These are phyloP conservation scores for Avena eriantha DNA, from an alignment of 176 grass and related monocot species.

Conservation along the genomic window DNA sequence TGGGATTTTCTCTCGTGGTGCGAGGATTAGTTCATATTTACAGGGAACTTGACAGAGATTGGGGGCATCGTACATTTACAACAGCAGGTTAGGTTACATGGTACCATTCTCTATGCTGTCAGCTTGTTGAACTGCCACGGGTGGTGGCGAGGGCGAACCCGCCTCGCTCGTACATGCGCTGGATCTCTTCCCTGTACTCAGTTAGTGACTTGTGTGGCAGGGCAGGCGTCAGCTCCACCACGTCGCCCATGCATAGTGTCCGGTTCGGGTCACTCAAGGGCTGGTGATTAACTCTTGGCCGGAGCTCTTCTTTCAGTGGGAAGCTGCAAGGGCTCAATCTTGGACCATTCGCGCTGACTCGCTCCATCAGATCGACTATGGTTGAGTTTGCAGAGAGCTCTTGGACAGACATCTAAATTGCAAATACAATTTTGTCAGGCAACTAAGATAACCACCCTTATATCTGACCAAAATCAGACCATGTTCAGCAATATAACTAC, in stretches of 20 bases:
- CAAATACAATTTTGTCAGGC: conserved; percentile 28
- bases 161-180: conserved; percentile 88
- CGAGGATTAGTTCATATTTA: conserved; percentile 67
- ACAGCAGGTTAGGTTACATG: conserved; percentile 31
- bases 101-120: conserved; percentile 16
- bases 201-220: conserved; percentile 77
- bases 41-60: conserved; percentile 48
- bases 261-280: conserved; percentile 52
- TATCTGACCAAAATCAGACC: neutral
- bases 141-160: conserved; percentile 60
- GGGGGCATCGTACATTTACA: conserved; percentile 68
- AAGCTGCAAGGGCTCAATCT: conserved; percentile 72
- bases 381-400: conserved; percentile 79
- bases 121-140: conserved; percentile 47
- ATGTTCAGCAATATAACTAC: conserved; percentile 22
- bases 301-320: conserved; percentile 81
- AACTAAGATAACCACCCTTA: neutral
- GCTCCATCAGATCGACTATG: conserved; percentile 69
- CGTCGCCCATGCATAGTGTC: conserved; percentile 87
- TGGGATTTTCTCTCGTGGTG: conserved; percentile 22
- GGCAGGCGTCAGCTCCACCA: conserved; percentile 80
- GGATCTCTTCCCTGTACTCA: conserved; percentile 88
- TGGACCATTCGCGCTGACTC: conserved; percentile 57
- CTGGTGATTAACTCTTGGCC: conserved; percentile 73
- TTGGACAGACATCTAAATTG: conserved; percentile 82